Evolutionary conservation across 768 basidiomycete genomes (phyloP).

Genomic region (Lentinus brumalis): DNA sequence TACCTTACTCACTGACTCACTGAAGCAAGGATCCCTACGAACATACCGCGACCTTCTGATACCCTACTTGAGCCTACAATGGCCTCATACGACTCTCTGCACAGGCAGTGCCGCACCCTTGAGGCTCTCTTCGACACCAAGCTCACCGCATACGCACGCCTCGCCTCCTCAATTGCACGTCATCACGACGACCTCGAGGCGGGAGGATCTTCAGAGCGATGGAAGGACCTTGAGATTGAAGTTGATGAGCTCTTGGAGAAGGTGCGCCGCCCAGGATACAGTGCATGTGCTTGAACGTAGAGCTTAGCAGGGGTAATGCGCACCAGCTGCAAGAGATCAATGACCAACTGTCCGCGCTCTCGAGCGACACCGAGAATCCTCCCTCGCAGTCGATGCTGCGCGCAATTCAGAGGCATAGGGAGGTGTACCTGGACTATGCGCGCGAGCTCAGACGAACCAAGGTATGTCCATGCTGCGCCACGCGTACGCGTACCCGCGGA

Average conservation of each 20-base stretch:
- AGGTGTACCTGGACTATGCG: constrained; percentile 85
- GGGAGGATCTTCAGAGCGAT: constrained; percentile 66
- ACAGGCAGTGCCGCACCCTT: constrained; percentile 89
- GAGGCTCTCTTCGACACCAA: constrained; percentile 93
- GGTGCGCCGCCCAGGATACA: constrained; percentile 45
- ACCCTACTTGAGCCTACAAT: constrained; percentile 35
- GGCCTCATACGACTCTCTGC: constrained; percentile 85
- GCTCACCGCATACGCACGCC: constrained; percentile 85
- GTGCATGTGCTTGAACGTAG: constrained; percentile 8
- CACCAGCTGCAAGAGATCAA: constrained; percentile 83
- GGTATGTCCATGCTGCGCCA: constrained; percentile 41
- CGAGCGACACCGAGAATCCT: constrained; percentile 65
- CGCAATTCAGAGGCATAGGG: constrained; percentile 87
- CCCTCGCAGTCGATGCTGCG: constrained; percentile 86
- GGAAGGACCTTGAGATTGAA: constrained; percentile 84
- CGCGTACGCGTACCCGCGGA: background rate
- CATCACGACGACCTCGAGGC: constrained; percentile 67
- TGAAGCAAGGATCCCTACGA: background rate
- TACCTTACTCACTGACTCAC: background rate
- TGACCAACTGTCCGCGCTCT: constrained; percentile 69
- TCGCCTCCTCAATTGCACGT: constrained; percentile 68
- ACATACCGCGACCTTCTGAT: background rate
- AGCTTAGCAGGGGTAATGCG: constrained; percentile 20
- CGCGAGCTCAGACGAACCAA: constrained; percentile 87
- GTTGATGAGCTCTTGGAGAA: constrained; percentile 85